A percentile compares a stretch with the other conserved stretches of the same genome.
These are phyloP conservation scores for Macaranga tanarius DNA, from an alignment of 441 rosid genomes.

Conservation along the genomic window DNA sequence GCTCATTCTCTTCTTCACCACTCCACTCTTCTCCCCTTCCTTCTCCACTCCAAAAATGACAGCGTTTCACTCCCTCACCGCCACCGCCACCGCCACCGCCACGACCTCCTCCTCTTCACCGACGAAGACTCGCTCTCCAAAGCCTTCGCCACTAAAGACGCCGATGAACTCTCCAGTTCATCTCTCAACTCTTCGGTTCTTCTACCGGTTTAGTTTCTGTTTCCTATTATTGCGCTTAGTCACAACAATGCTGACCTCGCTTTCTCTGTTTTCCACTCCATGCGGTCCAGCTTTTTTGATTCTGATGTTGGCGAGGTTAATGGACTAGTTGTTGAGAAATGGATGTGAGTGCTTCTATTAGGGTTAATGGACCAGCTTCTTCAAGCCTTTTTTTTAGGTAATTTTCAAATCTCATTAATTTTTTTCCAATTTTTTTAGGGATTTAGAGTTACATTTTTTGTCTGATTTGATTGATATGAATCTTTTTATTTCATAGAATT, in stretches of 20 bases:
- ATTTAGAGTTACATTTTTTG: too few species aligned
- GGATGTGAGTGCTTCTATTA: conserved; percentile 71
- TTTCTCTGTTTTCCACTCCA: conserved; percentile 73
- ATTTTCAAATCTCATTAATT: too few species aligned
- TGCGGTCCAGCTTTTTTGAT: conserved; percentile 86
- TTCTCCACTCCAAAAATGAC: too few species aligned
- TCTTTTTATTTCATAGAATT: too few species aligned
- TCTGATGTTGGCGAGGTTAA: conserved; percentile 58
- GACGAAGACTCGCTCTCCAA: conserved; percentile 38
- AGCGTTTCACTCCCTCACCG: conserved; percentile 19
- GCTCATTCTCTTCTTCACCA: too few species aligned
- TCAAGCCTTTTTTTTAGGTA: too few species aligned
- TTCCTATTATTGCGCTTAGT: conserved; percentile 58
- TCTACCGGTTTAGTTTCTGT: conserved; percentile 47
- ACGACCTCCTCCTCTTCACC: conserved; percentile 18
- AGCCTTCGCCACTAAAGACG: conserved; percentile 55
- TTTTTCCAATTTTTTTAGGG: too few species aligned
- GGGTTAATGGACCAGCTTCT: too few species aligned
- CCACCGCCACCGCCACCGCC: conserved; percentile 14
- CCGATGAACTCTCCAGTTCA: conserved; percentile 53
- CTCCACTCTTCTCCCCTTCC: conserved; percentile 31
- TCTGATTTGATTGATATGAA: too few species aligned
- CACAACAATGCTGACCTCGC: conserved; percentile 74
- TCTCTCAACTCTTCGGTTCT: conserved; percentile 32
- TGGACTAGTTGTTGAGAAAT: too few species aligned